phyloP scores from a whole-genome alignment of 192 early-diverging fungal genomes.

The Coemansia sp. region DNA sequence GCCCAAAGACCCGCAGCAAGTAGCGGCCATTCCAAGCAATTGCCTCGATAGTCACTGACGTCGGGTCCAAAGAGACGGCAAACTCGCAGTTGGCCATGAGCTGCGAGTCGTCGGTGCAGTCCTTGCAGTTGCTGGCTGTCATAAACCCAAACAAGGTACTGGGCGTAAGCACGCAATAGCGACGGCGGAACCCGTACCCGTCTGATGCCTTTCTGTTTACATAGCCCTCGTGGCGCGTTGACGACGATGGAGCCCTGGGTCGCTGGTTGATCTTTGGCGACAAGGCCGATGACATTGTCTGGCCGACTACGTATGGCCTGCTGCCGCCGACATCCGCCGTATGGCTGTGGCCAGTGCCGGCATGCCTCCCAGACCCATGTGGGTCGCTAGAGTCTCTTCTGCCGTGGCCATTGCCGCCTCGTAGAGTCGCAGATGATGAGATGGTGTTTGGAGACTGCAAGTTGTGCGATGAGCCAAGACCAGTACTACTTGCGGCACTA shows the following conservation, averaged over 20 bases:
- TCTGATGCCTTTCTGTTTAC: constrained; percentile 46
- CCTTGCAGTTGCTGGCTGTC: constrained; percentile 39
- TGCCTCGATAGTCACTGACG: constrained; percentile 40
- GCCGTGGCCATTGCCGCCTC: not conserved
- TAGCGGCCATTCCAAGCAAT: constrained; percentile 54
- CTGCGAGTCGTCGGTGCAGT: constrained; percentile 8
- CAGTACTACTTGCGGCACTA: constrained; percentile 34
- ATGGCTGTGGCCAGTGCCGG: not conserved
- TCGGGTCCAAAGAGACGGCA: constrained; percentile 41
- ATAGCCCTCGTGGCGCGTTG: constrained; percentile 46
- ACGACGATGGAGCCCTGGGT: constrained; percentile 19
- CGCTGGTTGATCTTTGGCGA: constrained; percentile 33
- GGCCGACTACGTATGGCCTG: constrained; percentile 11
- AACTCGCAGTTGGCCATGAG: constrained; percentile 40
- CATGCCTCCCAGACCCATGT: not conserved
- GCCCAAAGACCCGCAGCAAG: constrained; percentile 47
- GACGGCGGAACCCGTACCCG: constrained; percentile 54
- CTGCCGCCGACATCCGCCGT: constrained; percentile 1
- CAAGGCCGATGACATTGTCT: constrained; percentile 14
- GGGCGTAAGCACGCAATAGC: constrained; percentile 45
- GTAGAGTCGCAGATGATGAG: not conserved
- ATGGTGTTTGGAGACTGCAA: constrained; percentile 9
- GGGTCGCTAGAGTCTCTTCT: not conserved
- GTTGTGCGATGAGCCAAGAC: constrained; percentile 17
- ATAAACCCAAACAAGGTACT: constrained; percentile 40